Conservation (phyloP, 768 basidiomycete species). For the Auriscalpium microsporum region DNA sequence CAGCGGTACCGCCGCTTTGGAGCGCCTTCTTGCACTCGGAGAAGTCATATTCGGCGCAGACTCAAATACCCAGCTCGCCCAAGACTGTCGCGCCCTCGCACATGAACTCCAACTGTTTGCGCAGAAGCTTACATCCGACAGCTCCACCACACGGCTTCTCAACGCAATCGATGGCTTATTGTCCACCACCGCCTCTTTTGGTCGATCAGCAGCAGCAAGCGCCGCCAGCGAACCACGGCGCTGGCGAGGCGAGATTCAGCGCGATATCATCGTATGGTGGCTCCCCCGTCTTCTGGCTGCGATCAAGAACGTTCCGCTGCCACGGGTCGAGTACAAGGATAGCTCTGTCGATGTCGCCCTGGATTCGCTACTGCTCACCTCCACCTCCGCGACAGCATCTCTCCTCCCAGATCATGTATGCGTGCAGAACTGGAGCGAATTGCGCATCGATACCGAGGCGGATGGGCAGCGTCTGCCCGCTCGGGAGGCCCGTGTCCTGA, state of each 20-base stretch:
- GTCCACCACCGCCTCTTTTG: not conserved
- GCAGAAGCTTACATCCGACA: constrained; percentile 12
- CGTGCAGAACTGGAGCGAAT: constrained; percentile 17
- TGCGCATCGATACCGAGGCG: constrained; percentile 14
- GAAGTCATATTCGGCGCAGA: constrained; percentile 5
- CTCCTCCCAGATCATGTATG: constrained; percentile 19
- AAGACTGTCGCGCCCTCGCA: constrained; percentile 8
- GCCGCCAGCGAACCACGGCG: constrained; percentile 2
- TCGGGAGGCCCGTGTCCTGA: not conserved
- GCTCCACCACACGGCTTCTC: constrained; percentile 11
- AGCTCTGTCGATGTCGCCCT: constrained; percentile 15
- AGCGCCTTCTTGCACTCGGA: constrained; percentile 16
- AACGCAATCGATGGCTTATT: constrained; percentile 9
- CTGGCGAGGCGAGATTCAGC: constrained; percentile 6
- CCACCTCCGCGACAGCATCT: constrained; percentile 9
- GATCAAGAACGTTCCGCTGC: constrained; percentile 19
- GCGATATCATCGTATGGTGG: constrained; percentile 15
- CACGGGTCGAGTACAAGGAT: constrained; percentile 20
- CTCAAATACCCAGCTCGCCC: constrained; percentile 1
- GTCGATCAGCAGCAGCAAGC: not conserved
- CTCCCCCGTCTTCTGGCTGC: constrained; percentile 18
- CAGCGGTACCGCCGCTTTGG: constrained; percentile 2
- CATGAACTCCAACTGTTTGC: constrained; percentile 13
- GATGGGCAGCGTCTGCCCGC: not conserved
- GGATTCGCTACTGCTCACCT: constrained; percentile 17